Evolutionary conservation across 139 green algal species (phyloP).

Genomic region (Mesostigma viride): DNA sequence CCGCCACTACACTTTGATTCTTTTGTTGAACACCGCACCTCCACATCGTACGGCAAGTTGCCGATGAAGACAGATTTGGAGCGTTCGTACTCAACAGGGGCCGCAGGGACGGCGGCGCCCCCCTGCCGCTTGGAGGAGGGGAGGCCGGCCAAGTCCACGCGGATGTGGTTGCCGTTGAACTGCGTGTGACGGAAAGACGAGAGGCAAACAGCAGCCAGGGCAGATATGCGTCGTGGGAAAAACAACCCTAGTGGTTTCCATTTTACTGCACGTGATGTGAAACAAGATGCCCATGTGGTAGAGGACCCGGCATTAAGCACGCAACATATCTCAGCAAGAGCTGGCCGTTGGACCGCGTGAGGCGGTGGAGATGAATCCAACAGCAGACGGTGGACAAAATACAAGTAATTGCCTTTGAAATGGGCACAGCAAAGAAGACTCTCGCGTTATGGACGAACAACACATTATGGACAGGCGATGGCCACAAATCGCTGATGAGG

Average conservation of each 20-base stretch:
- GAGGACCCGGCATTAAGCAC: no score
- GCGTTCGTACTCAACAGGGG: constrained; percentile 53
- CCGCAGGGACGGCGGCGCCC: constrained; percentile 7
- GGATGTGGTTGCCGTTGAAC: constrained; percentile 60
- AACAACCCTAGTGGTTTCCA: no score
- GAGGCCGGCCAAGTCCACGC: constrained; percentile 37
- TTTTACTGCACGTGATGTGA: no score
- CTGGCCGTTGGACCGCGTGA: no score
- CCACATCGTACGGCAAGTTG: constrained; percentile 64
- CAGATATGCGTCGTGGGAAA: no score
- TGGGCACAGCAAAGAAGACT: neutral
- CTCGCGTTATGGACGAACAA: neutral
- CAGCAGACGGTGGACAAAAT: no score
- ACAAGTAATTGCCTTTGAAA: neutral
- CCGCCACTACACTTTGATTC: no score
- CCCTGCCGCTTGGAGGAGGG: neutral
- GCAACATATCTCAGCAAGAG: no score
- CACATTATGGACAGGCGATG: neutral
- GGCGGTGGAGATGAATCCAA: no score
- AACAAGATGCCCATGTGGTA: no score
- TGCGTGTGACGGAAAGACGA: constrained; percentile 10
- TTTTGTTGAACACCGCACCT: no score
- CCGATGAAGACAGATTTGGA: constrained; percentile 68
- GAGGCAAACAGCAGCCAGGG: neutral
- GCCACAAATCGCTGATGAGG: neutral